Evolutionary conservation across 768 basidiomycete species (phyloP).

Genomic region (Cyclocybe cylindracea): DNA sequence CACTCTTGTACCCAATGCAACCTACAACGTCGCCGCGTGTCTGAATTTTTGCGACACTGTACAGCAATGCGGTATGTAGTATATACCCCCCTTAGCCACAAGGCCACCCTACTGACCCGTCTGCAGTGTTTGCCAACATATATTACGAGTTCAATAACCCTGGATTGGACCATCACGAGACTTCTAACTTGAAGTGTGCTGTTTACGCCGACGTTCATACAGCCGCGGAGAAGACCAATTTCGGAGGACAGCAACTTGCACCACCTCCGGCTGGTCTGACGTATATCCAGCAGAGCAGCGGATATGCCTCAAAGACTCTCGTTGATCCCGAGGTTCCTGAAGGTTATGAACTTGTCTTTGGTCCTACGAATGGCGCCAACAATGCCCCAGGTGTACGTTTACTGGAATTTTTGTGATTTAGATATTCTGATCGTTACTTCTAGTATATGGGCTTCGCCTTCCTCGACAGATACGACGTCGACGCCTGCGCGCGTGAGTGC

Average conservation of each 20-base stretch:
- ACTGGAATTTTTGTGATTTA: background rate
- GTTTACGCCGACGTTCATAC: constrained; percentile 44
- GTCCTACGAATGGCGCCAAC: constrained; percentile 46
- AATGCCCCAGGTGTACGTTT: constrained; percentile 42
- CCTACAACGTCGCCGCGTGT: constrained; percentile 46
- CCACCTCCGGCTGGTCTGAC: constrained; percentile 34
- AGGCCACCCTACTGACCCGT: background rate
- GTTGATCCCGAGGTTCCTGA: constrained; percentile 40
- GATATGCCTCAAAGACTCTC: constrained; percentile 36
- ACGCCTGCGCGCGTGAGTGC: constrained; percentile 45
- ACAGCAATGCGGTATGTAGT: constrained; percentile 40
- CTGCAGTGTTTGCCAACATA: constrained; percentile 47
- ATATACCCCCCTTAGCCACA: background rate
- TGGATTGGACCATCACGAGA: constrained; percentile 36
- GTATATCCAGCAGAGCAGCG: constrained; percentile 46
- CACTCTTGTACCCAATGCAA: constrained; percentile 43
- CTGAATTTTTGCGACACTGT: constrained; percentile 39
- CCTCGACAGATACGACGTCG: constrained; percentile 47
- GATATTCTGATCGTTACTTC: background rate
- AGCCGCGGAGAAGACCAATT: constrained; percentile 45
- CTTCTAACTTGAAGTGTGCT: constrained; percentile 51
- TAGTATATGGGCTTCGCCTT: constrained; percentile 57
- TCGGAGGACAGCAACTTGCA: constrained; percentile 42
- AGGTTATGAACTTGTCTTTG: constrained; percentile 47
- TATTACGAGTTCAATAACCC: constrained; percentile 51